phyloP scores from a whole-genome alignment of 2,329 filamentous ascomycete genomes.

The Neonectria faginata region DNA sequence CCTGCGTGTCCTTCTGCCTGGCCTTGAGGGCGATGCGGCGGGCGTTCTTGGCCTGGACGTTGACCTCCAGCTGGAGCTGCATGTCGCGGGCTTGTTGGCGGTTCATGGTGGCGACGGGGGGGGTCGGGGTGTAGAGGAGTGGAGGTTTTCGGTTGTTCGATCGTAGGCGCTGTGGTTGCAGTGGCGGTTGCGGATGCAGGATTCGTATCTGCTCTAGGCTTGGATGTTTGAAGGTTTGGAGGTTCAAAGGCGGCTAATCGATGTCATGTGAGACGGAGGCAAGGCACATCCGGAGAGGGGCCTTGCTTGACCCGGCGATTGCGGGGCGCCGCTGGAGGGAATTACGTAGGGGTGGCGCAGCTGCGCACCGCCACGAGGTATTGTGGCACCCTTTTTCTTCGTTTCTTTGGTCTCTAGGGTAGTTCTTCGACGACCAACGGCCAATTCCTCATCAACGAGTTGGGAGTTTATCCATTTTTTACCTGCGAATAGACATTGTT shows the following conservation, averaged over 20 bases:
- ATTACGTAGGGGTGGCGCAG: slow-evolving; percentile 19
- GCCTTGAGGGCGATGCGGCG: slow-evolving; percentile 71
- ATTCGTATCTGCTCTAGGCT: neutral
- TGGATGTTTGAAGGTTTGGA: neutral
- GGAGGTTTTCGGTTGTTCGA: neutral
- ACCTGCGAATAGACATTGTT: neutral
- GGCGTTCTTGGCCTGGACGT: slow-evolving; percentile 72
- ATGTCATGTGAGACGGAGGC: slow-evolving; percentile 43
- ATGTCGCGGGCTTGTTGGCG: slow-evolving; percentile 70
- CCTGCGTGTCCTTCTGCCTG: slow-evolving; percentile 68
- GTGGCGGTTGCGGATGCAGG: neutral
- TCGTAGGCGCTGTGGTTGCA: neutral
- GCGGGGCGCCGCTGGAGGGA: slow-evolving; percentile 22
- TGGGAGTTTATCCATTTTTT: neutral
- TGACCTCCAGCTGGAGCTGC: slow-evolving; percentile 72
- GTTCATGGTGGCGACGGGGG: slow-evolving; percentile 59
- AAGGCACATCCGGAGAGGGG: slow-evolving; percentile 10
- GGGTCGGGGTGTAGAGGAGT: neutral
- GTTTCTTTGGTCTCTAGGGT: neutral
- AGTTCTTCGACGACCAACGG: neutral
- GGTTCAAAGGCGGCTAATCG: slow-evolving; percentile 19
- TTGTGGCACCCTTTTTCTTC: too few relatives aligned
- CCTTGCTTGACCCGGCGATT: slow-evolving; percentile 3
- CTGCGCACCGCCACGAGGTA: slow-evolving; percentile 15
- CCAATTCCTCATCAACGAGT: neutral